Evolutionary conservation across 495 filamentous ascomycete species (phyloP).

Genomic region (Astrothelium subdiscretum): DNA sequence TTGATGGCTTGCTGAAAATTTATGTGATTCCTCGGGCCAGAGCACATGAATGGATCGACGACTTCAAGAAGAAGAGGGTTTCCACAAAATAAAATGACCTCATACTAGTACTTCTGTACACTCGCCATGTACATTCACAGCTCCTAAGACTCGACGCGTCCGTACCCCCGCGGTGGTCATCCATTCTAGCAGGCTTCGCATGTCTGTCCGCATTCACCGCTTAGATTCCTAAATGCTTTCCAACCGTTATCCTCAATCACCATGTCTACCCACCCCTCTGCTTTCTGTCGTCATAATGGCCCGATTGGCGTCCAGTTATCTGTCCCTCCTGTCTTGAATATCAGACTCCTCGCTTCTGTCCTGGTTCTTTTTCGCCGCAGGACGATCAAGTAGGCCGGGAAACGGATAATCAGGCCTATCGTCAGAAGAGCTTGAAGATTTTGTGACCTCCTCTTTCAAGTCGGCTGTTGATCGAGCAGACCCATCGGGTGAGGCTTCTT

Average conservation of each 20-base stretch:
- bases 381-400: background rate
- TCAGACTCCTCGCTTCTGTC: background rate
- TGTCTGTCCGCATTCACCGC: too few species aligned
- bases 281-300: background rate
- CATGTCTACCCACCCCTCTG: background rate
- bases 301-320: background rate
- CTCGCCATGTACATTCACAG: too few species aligned
- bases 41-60: conserved; percentile 61
- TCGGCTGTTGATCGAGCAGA: background rate
- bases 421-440: background rate
- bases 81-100: background rate
- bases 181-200: too few species aligned
- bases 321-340: background rate
- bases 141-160: too few species aligned
- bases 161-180: too few species aligned
- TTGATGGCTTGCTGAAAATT: conserved; percentile 74
- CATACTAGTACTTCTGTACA: too few species aligned
- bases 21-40: conserved; percentile 63
- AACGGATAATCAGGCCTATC: background rate
- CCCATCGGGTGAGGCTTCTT: background rate
- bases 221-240: background rate
- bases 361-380: background rate
- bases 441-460: background rate
- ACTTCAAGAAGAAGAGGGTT: conserved; percentile 63
- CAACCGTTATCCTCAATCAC: background rate